Evolutionary conservation across 805 yeast genomes (phyloP).

Genomic region (Kodamaea nitidulidarum): DNA sequence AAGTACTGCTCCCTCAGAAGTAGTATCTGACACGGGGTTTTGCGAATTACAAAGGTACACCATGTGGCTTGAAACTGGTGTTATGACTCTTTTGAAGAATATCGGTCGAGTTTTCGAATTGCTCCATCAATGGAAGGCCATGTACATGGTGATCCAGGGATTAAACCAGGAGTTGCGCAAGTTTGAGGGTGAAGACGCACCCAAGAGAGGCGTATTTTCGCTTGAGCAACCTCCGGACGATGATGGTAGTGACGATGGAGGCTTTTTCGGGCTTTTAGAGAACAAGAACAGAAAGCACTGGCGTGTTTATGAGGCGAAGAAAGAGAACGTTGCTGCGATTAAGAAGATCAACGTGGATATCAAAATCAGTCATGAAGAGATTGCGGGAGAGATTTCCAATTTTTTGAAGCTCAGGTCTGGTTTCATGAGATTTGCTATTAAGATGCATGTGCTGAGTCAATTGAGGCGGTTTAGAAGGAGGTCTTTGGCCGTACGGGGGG

Average conservation of each 20-base stretch:
- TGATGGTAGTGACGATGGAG: slow-evolving; percentile 6
- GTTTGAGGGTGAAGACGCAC: background rate
- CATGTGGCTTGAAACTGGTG: slow-evolving; percentile 23
- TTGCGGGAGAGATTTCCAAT: slow-evolving; percentile 62
- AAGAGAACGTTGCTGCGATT: slow-evolving; percentile 41
- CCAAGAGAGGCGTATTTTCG: background rate
- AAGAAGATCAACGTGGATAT: slow-evolving; percentile 44
- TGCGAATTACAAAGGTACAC: slow-evolving; percentile 15
- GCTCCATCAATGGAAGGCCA: slow-evolving; percentile 28
- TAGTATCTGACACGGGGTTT: slow-evolving; percentile 10
- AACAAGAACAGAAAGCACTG: slow-evolving; percentile 48
- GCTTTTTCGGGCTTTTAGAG: slow-evolving; percentile 46
- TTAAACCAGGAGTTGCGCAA: slow-evolving; percentile 27
- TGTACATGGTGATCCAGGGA: slow-evolving; percentile 23
- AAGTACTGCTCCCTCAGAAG: background rate
- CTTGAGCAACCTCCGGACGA: slow-evolving; percentile 4
- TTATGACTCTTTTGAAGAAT: slow-evolving; percentile 20
- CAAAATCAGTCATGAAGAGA: slow-evolving; percentile 50
- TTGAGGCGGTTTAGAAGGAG: slow-evolving; percentile 18
- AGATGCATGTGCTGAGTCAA: slow-evolving; percentile 19
- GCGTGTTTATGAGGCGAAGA: slow-evolving; percentile 35
- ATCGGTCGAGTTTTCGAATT: slow-evolving; percentile 21
- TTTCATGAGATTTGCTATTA: slow-evolving; percentile 36
- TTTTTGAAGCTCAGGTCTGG: slow-evolving; percentile 49
- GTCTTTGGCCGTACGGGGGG: slow-evolving; percentile 23